Conservation (phyloP, 192 early-diverging fungal species). For the Coemansia sp. region DNA sequence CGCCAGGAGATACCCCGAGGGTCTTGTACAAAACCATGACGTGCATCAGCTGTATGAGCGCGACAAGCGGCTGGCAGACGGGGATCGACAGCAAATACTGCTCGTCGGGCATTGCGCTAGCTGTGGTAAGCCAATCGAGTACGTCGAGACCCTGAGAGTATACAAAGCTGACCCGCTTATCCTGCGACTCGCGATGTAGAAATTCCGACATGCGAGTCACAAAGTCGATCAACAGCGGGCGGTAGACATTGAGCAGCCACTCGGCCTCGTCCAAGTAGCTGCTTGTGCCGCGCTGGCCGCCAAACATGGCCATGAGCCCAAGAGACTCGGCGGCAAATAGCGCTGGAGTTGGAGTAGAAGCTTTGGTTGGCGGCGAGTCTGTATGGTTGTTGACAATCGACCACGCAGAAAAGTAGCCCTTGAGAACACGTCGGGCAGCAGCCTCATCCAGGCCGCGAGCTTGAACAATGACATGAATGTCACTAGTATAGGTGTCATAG, state of each 20-base stretch:
- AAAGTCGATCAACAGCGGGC: constrained; percentile 69
- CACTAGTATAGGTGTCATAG: too few relatives aligned
- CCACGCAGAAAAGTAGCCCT: constrained; percentile 17
- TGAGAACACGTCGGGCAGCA: constrained; percentile 16
- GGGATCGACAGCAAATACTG: constrained; percentile 55
- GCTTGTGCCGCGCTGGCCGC: too few relatives aligned
- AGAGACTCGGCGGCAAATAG: constrained; percentile 16
- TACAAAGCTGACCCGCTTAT: constrained; percentile 56
- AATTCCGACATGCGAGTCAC: constrained; percentile 72
- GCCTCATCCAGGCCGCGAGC: too few relatives aligned
- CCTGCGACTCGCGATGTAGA: constrained; percentile 10
- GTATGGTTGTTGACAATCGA: too few relatives aligned
- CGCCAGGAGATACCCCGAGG: too few relatives aligned
- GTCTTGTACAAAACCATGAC: too few relatives aligned
- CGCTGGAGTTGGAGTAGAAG: too few relatives aligned
- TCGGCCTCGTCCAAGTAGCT: too few relatives aligned
- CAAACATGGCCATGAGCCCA: too few relatives aligned
- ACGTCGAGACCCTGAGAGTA: constrained; percentile 79
- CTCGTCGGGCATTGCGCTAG: constrained; percentile 26
- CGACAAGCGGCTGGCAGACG: too few relatives aligned
- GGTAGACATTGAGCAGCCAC: constrained; percentile 55
- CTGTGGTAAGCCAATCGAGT: constrained; percentile 74
- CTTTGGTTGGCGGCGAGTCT: too few relatives aligned
- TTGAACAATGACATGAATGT: too few relatives aligned
- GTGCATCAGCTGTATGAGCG: constrained; percentile 82